Evolutionary conservation across 2,329 filamentous ascomycete genomes (phyloP), one percentile per base, ranked within the genome.

Genomic region (Ceratocystis cacaofunesta): DNA sequence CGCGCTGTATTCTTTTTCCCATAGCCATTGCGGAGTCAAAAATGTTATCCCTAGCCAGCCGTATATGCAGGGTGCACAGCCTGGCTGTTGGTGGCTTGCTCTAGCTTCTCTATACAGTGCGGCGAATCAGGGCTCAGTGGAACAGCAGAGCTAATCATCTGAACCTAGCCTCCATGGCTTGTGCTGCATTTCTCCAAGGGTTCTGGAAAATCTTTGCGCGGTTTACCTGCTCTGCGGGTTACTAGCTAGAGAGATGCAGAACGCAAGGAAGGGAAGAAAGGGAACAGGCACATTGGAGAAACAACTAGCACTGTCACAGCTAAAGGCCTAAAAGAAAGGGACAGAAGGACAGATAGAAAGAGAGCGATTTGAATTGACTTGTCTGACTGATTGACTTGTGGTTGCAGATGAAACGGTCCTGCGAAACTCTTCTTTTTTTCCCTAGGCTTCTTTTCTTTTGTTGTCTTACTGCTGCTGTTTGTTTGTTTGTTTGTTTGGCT

Each of bases 401-500:
- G 28, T 36, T 58, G 55, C 30, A 58, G 28, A 8, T 58, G 55
- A 8, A 36, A 25, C 28, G 30, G 55, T 4, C 22, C 55, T 30
- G 28, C 32, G 17, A 58, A 58, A 19, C 17, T 58, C 36, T 58
- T 36, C 6, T 36, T 30, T 5, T 12, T 58, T 58, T 1, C 30
- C n/a, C n/a, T 58, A 8, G 17, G 8, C 22, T 30, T 17, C 3
- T 8, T 36, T 25, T 36, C 12, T 58, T 5, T 8, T 58, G 12
- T 32, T 32, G 15, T 58, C 19, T 25, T 52, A 1, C 3, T 8
- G 12, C 19, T 28, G 48, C 5, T 22, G 28, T 36, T 57, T 57
- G 17, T 57, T 30, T 58, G 15, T 32, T 58, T 58, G 28, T 58
- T 58, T 58, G 55, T 58, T 58, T 58, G 28, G n/a, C 28, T 57